A percentile compares a stretch with the other conserved stretches of the same genome.
Evolutionary conservation across 2,329 filamentous ascomycete genomes (phyloP).

Genomic region (Trichoderma lentiforme): DNA sequence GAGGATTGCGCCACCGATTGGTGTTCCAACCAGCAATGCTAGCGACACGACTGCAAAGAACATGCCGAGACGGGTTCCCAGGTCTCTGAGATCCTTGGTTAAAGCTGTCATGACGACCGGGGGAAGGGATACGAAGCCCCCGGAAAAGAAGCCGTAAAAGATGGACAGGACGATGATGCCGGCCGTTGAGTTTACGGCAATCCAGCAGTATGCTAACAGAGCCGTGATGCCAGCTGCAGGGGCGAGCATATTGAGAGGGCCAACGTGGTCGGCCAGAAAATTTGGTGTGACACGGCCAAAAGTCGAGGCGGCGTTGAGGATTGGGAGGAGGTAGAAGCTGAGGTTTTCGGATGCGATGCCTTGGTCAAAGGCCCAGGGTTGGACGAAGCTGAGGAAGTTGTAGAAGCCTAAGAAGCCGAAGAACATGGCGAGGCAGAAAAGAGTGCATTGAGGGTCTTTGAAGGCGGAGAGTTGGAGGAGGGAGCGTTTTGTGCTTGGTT

Average conservation of each 20-base stretch:
- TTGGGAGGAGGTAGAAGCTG: conserved; percentile 41
- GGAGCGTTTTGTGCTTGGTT: too few relatives aligned
- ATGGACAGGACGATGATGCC: not conserved
- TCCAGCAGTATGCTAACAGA: not conserved
- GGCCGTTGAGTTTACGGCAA: not conserved
- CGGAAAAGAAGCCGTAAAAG: not conserved
- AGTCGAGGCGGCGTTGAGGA: conserved; percentile 46
- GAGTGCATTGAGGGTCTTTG: too few relatives aligned
- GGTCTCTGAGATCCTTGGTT: not conserved
- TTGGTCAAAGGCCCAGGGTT: too few relatives aligned
- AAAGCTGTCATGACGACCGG: not conserved
- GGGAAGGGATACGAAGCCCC: not conserved
- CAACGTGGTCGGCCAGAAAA: conserved; percentile 28
- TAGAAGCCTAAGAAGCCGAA: too few relatives aligned
- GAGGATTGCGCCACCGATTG: not conserved
- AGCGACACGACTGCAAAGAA: not conserved
- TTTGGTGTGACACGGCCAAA: conserved; percentile 45
- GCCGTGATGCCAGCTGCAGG: not conserved
- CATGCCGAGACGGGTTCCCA: not conserved
- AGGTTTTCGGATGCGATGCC: not conserved
- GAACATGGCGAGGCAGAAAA: too few relatives aligned
- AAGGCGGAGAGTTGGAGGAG: too few relatives aligned
- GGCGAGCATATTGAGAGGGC: not conserved
- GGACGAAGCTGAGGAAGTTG: too few relatives aligned
- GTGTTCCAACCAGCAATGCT: not conserved